Evolutionary conservation across 1,284 basidiomycete genomes (phyloP).

Genomic region (Papiliotrema flavescens): DNA sequence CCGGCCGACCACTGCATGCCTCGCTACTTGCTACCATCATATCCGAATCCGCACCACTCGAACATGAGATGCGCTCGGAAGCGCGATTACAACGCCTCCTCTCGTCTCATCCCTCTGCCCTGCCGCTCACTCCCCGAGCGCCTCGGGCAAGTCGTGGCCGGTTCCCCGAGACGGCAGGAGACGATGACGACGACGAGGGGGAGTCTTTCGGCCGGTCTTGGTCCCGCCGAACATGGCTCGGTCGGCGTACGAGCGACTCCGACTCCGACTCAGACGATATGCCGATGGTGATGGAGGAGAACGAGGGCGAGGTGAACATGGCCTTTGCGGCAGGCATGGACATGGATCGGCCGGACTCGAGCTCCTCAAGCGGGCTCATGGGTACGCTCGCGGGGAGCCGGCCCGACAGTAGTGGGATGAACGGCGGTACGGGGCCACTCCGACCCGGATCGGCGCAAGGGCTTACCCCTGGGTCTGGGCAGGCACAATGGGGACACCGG

Average conservation of each 20-base stretch:
- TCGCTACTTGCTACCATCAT: constrained; percentile 43
- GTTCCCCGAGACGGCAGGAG: constrained; percentile 44
- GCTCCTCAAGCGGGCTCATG: constrained; percentile 1
- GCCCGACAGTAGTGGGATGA: not conserved
- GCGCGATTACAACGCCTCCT: constrained; percentile 40
- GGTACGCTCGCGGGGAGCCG: not conserved
- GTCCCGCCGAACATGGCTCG: constrained; percentile 16
- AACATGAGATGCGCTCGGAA: constrained; percentile 48
- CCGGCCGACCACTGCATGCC: constrained; percentile 37
- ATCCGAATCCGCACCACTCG: constrained; percentile 38
- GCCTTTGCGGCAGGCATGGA: constrained; percentile 47
- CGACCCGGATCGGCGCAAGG: too few relatives aligned
- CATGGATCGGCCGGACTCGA: constrained; percentile 35
- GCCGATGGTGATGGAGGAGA: constrained; percentile 22
- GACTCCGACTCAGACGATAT: constrained; percentile 40
- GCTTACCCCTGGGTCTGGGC: too few relatives aligned
- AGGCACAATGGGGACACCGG: too few relatives aligned
- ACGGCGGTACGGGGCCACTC: constrained; percentile 9
- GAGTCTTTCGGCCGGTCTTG: constrained; percentile 7
- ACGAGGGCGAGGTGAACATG: constrained; percentile 35
- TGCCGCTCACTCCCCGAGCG: constrained; percentile 40
- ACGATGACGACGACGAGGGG: constrained; percentile 43
- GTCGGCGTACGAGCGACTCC: constrained; percentile 14
- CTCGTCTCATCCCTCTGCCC: constrained; percentile 34
- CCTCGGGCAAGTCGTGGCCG: constrained; percentile 35